Base-by-base conservation (phyloP, 2,329 filamentous ascomycete genomes). In the Cryoendolithus antarcticus region DNA sequence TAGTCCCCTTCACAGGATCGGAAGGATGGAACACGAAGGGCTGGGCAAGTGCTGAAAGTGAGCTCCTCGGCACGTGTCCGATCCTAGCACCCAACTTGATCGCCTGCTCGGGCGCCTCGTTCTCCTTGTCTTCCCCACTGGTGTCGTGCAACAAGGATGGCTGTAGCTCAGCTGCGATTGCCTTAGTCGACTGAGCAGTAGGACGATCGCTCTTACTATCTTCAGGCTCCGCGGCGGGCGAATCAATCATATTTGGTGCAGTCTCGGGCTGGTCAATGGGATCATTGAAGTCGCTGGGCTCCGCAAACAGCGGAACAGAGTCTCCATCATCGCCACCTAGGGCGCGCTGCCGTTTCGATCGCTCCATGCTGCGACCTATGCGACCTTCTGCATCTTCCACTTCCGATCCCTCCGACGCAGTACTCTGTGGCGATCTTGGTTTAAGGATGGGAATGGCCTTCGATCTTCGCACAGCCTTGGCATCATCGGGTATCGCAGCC, bases 361-460 rank as follows among this genome's bases (percentile, higher is more conserved):
- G 77, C 13, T 75, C 76, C 42, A 80, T 74, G 41, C 67, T 68
- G 45, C 82, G 75, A n/a, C 67, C 69, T 12, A 72, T 60, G 19
- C 77, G 74, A 10, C 78, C 77, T 44, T 79, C 70, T 3, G 72
- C 67, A 44, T 77, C 74, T 42, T 81, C 70, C 7, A 60, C 54
- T 10, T 59, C 60, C 34, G 58, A 55, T 21, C 56, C 52, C 19
- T 47, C 48, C 37, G 34, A 33, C 10, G 41, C 38, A 19, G 49
- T 47, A 24, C 38, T 30, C 2, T 46, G 41, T 21, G 42, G 30
- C 35, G 60, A 56, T 2, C 58, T 60, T 45, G 65, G 59, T 48
- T 67, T 65, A 7, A 89, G 63, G 45, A 94, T 93, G 0, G 86
- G 82, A 39, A 94, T 74, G 7, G 86, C 86, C 62, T 91, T 95